phyloP scores from a whole-genome alignment of 768 basidiomycete species.

The Hygrophoropsis aurantiaca region DNA sequence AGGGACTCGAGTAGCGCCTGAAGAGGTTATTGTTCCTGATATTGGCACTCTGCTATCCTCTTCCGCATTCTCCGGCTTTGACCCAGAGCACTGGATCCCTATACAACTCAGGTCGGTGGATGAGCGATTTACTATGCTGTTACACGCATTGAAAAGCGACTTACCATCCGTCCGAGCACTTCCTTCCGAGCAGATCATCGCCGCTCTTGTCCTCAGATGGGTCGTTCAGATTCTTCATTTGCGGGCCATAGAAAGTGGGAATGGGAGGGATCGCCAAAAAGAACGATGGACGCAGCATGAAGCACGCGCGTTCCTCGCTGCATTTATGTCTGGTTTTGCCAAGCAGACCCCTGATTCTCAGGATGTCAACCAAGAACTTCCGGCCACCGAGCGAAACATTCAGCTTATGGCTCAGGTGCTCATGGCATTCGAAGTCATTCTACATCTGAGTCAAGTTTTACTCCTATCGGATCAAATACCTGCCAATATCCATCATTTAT shows the following conservation, averaged over 20 bases:
- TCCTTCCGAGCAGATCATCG: slow-evolving; percentile 43
- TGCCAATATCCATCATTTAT: slow-evolving; percentile 48
- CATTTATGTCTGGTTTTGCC: slow-evolving; percentile 33
- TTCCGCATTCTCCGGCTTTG: slow-evolving; percentile 25
- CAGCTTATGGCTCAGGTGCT: slow-evolving; percentile 68
- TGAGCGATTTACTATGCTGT: slow-evolving; percentile 54
- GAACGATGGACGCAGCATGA: slow-evolving; percentile 73
- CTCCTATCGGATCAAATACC: slow-evolving; percentile 52
- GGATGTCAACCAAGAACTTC: slow-evolving; percentile 12
- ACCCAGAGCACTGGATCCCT: slow-evolving; percentile 34
- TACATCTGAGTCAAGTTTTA: slow-evolving; percentile 60
- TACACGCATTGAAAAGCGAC: slow-evolving; percentile 58
- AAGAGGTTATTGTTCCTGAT: slow-evolving; percentile 52
- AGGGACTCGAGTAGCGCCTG: slow-evolving; percentile 62
- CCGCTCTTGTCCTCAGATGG: slow-evolving; percentile 64
- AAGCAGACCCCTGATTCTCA: slow-evolving; percentile 18
- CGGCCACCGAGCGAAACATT: slow-evolving; percentile 57
- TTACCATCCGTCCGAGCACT: slow-evolving; percentile 45
- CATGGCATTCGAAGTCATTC: slow-evolving; percentile 57
- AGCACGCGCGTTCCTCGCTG: slow-evolving; percentile 55
- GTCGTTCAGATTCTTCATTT: slow-evolving; percentile 48
- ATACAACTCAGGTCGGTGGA: slow-evolving; percentile 50
- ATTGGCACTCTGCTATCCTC: slow-evolving; percentile 48
- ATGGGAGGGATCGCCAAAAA: slow-evolving; percentile 56
- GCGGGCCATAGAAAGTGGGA: slow-evolving; percentile 48